These are phyloP conservation scores for Botrytis squamosa DNA, from an alignment of 2,329 filamentous ascomycete genomes.

Conservation along the genomic window DNA sequence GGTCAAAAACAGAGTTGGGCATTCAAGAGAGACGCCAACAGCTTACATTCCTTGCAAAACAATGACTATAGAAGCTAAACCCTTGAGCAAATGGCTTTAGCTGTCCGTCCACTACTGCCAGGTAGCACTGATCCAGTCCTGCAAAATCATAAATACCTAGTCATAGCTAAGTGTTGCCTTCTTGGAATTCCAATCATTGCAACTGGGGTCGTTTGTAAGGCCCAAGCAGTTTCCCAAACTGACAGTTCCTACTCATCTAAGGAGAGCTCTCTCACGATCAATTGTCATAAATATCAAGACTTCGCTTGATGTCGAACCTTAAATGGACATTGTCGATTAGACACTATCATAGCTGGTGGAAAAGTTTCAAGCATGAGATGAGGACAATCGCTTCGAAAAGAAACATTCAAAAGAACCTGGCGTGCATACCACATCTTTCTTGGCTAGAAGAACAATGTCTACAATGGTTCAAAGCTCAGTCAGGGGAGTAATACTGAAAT, in stretches of 20 bases:
- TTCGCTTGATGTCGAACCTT: not conserved
- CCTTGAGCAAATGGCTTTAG: not conserved
- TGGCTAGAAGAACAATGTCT: not conserved
- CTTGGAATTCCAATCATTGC: not conserved
- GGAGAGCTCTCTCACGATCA: not conserved
- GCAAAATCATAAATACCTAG: not conserved
- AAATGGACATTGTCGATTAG: not conserved
- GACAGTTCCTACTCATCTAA: not conserved
- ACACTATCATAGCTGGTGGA: not conserved
- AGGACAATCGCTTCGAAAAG: not conserved
- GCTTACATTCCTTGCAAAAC: too few species aligned
- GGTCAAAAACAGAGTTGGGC: not conserved
- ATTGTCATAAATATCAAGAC: not conserved
- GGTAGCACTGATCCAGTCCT: not conserved
- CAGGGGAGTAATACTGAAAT: not conserved
- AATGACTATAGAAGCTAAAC: not conserved
- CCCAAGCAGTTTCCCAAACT: not conserved
- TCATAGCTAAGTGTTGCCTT: not conserved
- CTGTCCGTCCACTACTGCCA: not conserved
- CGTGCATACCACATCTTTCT: not conserved
- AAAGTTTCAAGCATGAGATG: not conserved
- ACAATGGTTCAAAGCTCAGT: not conserved
- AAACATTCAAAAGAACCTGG: not conserved
- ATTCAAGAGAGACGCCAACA: not conserved
- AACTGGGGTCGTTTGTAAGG: not conserved